Evolutionary conservation across 78 protist species (phyloP), one percentile per base, ranked within the genome.

Genomic region (Speleostelium caveatum): DNA sequence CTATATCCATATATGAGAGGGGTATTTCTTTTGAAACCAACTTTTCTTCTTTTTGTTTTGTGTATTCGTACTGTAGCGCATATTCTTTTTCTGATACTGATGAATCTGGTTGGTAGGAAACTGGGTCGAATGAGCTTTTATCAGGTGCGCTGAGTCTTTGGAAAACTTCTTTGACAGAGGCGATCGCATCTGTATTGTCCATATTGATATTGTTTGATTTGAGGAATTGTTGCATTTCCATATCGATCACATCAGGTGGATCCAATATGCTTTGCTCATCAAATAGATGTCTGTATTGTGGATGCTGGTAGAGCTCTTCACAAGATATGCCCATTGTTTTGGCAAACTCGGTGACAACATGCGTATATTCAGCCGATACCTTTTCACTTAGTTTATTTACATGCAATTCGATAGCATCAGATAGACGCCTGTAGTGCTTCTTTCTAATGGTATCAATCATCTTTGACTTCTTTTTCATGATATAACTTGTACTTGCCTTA

Each of bases 341-440:
- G 6, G 10, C 10, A 14, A 45, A 10, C 10, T 45, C 53, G 6
- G 6, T 45, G 6, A 45, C 6, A 14, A 17, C 49, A 4, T 26
- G 16, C 2, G 39, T 30, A 4, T 28, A 42, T 38, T 45, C 61
- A 21, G 14, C 6, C 14, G 14, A 2, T 3, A 35, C 22, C 0
- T 67, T 42, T 67, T 24, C 8, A 17, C 0, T 1, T 39, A 35
- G 12, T 41, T 58, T 0, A 19, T 51, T 30, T 2, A 79, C 39
- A 28, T 45, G 22, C 21, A 28, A 32, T 3, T 38, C 69, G 0
- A 80, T 62, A 6, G 78, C 89, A 0, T 12, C 32, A 24, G 66
- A 60, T 19, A 80, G 78, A 30, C 75, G 55, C 49, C 28, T 67
- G 33, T 22, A 80, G 30, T 80, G 89, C n/a, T 67, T 67, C 41